A percentile compares a stretch with the other conserved stretches of the same genome.
Evolutionary conservation across 768 basidiomycete species (phyloP).

Genomic region (Trametes maxima): DNA sequence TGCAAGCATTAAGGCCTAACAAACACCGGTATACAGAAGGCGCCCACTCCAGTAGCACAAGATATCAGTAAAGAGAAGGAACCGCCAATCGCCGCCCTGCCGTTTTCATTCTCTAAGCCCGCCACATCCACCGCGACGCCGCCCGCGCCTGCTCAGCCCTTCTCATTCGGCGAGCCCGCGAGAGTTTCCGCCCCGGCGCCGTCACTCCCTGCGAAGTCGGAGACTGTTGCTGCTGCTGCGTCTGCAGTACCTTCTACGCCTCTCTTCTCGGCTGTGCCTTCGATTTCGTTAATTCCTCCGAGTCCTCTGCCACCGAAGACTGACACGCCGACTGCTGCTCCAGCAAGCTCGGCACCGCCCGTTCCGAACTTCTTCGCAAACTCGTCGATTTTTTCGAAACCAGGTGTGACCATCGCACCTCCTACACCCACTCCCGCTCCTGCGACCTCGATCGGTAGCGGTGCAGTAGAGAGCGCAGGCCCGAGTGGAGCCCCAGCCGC

Average conservation of each 20-base stretch:
- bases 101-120: slow-evolving; percentile 60
- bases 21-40: slow-evolving; percentile 19
- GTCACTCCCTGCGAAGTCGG: slow-evolving; percentile 4
- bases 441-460: not conserved
- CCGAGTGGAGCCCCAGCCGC: not conserved
- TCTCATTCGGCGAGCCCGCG: slow-evolving; percentile 22
- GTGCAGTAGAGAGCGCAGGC: not conserved
- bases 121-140: slow-evolving; percentile 17
- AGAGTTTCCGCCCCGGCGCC: slow-evolving; percentile 23
- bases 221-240: not conserved
- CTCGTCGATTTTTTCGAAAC: slow-evolving; percentile 50
- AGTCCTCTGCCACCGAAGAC: slow-evolving; percentile 29
- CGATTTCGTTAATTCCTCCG: slow-evolving; percentile 33
- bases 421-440: slow-evolving; percentile 28
- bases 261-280: slow-evolving; percentile 26
- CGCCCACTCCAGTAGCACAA: slow-evolving; percentile 36
- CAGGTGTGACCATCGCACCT: slow-evolving; percentile 18
- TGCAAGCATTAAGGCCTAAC: not conserved
- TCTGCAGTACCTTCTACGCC: slow-evolving; percentile 9
- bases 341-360: slow-evolving; percentile 27
- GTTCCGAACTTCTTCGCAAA: slow-evolving; percentile 69
- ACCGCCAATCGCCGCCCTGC: slow-evolving; percentile 64
- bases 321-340: slow-evolving; percentile 3
- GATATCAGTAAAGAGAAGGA: slow-evolving; percentile 55
- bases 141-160: slow-evolving; percentile 20